Conservation (phyloP, 148 eudicot genomes). For the Bassia scoparia region DNA sequence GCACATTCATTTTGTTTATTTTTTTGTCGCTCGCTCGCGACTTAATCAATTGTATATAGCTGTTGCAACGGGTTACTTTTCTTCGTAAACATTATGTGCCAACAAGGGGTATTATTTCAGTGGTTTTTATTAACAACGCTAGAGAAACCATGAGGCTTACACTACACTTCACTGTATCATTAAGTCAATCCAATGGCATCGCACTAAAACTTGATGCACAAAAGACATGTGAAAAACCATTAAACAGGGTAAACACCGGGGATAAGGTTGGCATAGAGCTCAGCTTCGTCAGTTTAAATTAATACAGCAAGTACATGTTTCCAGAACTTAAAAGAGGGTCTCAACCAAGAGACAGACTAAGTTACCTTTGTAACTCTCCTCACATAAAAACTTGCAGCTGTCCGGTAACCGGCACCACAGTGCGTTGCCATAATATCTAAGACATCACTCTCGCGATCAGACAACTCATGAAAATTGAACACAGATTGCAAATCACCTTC, state of each 20-base stretch:
- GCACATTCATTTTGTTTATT: no score
- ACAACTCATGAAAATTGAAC: conserved; percentile 35
- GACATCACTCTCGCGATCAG: conserved; percentile 27
- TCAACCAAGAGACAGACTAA: conserved; percentile 7
- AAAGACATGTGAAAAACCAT: neutral
- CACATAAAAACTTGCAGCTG: conserved; percentile 28
- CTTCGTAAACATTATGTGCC: no score
- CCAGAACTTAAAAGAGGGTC: conserved; percentile 1
- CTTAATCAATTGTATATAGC: no score
- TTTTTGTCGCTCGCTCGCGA: no score
- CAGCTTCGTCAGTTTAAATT: conserved; percentile 21
- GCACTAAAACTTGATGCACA: no score
- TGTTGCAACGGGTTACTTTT: no score
- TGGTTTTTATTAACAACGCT: no score
- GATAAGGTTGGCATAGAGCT: conserved; percentile 3
- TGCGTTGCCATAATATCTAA: conserved; percentile 22
- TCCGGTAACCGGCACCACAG: conserved; percentile 26
- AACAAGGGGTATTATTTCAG: no score
- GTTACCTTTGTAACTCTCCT: conserved; percentile 43
- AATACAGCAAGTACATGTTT: conserved; percentile 29
- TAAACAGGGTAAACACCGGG: neutral
- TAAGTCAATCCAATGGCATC: no score
- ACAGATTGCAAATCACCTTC: conserved; percentile 17
- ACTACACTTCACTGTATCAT: no score
- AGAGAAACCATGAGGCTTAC: no score